Percentiles rank a stretch among this genome's conserved stretches.
phyloP scores from a whole-genome alignment of 163 green algal genomes.

The Chlamydomonas reinhardtii region DNA sequence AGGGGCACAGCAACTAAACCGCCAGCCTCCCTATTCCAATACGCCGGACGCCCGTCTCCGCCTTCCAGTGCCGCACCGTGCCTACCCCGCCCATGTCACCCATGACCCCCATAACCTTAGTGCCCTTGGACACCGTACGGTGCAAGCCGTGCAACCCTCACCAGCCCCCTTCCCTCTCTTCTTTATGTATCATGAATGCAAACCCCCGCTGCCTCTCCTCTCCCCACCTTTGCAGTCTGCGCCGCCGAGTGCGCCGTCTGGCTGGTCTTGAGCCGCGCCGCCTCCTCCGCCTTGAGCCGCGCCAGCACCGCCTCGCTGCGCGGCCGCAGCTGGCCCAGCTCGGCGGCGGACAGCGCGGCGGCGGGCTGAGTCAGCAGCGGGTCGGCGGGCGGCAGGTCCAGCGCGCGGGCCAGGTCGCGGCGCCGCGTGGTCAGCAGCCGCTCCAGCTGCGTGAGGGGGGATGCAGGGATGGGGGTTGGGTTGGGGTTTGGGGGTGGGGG shows the following conservation, averaged over 20 bases:
- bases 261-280: background rate
- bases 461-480: background rate
- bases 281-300: conserved; percentile 13
- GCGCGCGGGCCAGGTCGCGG: background rate
- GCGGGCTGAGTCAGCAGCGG: background rate
- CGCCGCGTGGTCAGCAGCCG: conserved; percentile 10
- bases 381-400: conserved; percentile 1
- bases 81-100: background rate
- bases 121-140: too few species aligned
- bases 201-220: too few species aligned
- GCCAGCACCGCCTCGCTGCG: background rate
- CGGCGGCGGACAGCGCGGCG: background rate
- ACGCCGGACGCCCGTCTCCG: too few species aligned
- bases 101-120: too few species aligned
- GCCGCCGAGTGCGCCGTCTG: conserved; percentile 5
- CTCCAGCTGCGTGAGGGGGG: background rate
- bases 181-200: too few species aligned
- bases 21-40: too few species aligned
- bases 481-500: too few species aligned
- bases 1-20: too few species aligned
- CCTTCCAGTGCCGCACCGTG: background rate
- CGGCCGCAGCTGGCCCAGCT: background rate
- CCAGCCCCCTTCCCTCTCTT: too few species aligned
- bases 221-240: conserved; percentile 19
- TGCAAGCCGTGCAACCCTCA: too few species aligned